Conservation (phyloP, 805 yeast species). For the Starmerella davenportii region DNA sequence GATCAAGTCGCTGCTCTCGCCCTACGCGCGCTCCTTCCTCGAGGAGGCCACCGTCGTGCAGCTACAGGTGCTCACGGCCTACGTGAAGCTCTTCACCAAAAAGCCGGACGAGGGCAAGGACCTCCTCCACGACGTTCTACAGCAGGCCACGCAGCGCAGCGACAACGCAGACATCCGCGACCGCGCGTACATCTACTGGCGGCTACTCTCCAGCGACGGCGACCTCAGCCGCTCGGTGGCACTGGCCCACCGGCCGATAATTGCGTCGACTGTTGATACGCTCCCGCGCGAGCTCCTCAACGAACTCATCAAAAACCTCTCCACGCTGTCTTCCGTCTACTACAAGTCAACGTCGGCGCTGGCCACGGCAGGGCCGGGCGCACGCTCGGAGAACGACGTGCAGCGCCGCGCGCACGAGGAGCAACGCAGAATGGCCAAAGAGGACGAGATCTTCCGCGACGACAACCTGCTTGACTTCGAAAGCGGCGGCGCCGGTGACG, state of each 20-base stretch:
- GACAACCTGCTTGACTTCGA: constrained; percentile 67
- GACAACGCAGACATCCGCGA: constrained; percentile 80
- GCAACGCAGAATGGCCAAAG: constrained; percentile 55
- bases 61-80: constrained; percentile 54
- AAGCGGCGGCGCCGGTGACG: constrained; percentile 53
- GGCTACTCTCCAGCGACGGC: constrained; percentile 62
- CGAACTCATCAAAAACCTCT: constrained; percentile 53
- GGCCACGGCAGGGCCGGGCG: background rate
- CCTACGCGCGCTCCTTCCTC: constrained; percentile 31
- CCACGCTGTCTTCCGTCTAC: constrained; percentile 75
- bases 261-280: constrained; percentile 51
- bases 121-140: constrained; percentile 64
- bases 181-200: constrained; percentile 76
- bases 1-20: constrained; percentile 25
- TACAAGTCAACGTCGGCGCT: constrained; percentile 44
- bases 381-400: constrained; percentile 22
- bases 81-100: constrained; percentile 51
- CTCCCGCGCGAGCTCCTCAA: constrained; percentile 54
- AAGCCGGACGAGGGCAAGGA: constrained; percentile 39
- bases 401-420: constrained; percentile 48
- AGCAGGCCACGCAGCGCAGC: constrained; percentile 53
- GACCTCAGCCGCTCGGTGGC: constrained; percentile 51
- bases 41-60: constrained; percentile 68
- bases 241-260: constrained; percentile 46
- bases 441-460: constrained; percentile 30